phyloP scores from a whole-genome alignment of 1,284 basidiomycete genomes.

The Irpex sp. region DNA sequence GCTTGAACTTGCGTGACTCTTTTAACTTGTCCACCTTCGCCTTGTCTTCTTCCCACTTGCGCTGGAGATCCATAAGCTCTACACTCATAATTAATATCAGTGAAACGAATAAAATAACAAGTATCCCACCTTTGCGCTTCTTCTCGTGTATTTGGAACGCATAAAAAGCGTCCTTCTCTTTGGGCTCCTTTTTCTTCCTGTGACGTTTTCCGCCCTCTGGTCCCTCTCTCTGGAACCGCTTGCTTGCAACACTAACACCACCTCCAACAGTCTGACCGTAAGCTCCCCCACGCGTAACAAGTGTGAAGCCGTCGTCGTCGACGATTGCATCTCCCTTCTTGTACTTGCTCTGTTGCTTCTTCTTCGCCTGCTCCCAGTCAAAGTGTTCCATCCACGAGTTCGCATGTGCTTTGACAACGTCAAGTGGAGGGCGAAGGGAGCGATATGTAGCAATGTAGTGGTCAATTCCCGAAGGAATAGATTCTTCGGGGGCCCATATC shows the following conservation, averaged over 20 bases:
- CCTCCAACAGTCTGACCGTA: slow-evolving; percentile 85
- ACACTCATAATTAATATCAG: slow-evolving; percentile 1
- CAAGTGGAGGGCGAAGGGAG: slow-evolving; percentile 67
- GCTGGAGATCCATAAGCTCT: slow-evolving; percentile 78
- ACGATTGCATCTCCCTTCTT: slow-evolving; percentile 80
- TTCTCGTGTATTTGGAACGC: slow-evolving; percentile 86
- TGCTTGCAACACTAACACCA: slow-evolving; percentile 75
- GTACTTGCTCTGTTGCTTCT: slow-evolving; percentile 64
- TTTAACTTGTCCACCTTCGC: slow-evolving; percentile 83
- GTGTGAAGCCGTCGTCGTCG: slow-evolving; percentile 90
- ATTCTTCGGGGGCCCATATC: slow-evolving; percentile 54
- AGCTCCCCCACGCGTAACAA: slow-evolving; percentile 83
- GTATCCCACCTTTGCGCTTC: slow-evolving; percentile 70
- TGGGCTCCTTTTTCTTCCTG: slow-evolving; percentile 54
- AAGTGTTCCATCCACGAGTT: slow-evolving; percentile 73
- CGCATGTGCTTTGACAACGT: slow-evolving; percentile 68
- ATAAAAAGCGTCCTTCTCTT: slow-evolving; percentile 79
- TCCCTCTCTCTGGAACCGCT: slow-evolving; percentile 45
- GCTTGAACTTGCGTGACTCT: slow-evolving; percentile 76
- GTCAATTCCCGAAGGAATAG: slow-evolving; percentile 60
- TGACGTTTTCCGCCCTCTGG: slow-evolving; percentile 18
- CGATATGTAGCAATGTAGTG: slow-evolving; percentile 68
- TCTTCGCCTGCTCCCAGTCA: slow-evolving; percentile 67
- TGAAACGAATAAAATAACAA: slow-evolving; percentile 4
- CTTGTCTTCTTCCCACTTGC: slow-evolving; percentile 84